Evolutionary conservation across 108 stramenopile species (phyloP), one percentile per base, ranked within the genome.

Genomic region (Nitzschia sp.): DNA sequence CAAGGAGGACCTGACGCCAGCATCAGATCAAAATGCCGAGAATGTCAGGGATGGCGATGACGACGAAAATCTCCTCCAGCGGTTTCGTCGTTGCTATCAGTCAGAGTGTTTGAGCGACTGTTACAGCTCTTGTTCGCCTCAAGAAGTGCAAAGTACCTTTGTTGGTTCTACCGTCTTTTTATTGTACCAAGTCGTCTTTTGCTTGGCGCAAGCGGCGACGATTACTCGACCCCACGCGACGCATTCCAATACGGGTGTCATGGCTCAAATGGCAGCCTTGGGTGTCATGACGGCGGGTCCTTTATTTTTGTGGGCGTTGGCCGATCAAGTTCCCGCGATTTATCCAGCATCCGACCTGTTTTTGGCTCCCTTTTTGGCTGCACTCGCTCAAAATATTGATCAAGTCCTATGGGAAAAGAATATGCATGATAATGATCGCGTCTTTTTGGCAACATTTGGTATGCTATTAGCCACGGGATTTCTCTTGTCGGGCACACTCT

Each of bases 351-450:
- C 42, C 0, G 90, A 91, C 63, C 66, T 91, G 70, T 91, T 91
- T 63, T 33, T 87, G 66, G 90, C 90, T 23, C 87, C 90, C 11
- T 88, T 91, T 54, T 48, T 91, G 33, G 90, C 90, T 18, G 59
- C 81, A 33, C 69, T 88, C 54, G 87, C 87, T 19, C 57, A 60
- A 19, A 79, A 65, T 46, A 68, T 91, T 35, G 87, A 91, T 47
- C 73, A 78, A 25, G 68, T 61, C 19, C 58, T 91, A 51, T 46
- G 66, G 18, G 46, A 75, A 46, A 38, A 77, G 9, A 13, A n/a
- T 11, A n/a, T 67, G 17, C 49, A 78, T 31, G 77, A 87, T 61
- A 80, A 86, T 67, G 70, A 78, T 54, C 75, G 27, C 32, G 57
- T 78, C 2, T 91, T 88, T 64, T 49, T 91, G 23, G 82, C 81